Evolutionary conservation across 257 asterid species (phyloP).

Genomic region (Solanum piurae): DNA sequence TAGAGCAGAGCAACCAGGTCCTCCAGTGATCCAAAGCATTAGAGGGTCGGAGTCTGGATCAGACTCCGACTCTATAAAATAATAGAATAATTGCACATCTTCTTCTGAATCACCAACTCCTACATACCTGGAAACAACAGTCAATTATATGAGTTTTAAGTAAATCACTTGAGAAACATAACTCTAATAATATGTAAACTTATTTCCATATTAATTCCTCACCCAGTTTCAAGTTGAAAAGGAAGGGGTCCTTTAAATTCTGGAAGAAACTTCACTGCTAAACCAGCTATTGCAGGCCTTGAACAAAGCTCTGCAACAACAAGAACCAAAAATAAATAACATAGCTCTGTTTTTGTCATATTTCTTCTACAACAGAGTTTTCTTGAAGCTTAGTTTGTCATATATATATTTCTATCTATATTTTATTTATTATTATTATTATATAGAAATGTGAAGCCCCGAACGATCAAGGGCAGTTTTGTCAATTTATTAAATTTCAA

Average conservation of each 20-base stretch:
- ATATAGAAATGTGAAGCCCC: too few relatives aligned
- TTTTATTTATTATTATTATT: too few relatives aligned
- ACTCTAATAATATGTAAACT: too few relatives aligned
- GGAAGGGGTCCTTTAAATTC: constrained; percentile 21
- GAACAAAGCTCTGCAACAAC: not conserved
- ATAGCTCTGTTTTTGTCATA: too few relatives aligned
- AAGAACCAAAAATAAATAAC: not conserved
- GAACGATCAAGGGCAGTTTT: too few relatives aligned
- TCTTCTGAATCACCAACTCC: constrained; percentile 23
- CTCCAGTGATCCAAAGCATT: constrained; percentile 19
- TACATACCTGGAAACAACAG: constrained; percentile 4
- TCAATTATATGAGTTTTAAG: not conserved
- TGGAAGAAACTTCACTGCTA: constrained; percentile 13
- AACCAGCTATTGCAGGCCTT: not conserved
- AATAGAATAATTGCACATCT: constrained; percentile 20
- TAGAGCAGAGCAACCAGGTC: constrained; percentile 21
- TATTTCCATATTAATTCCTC: too few relatives aligned
- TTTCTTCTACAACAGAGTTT: too few relatives aligned
- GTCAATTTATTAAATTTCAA: too few relatives aligned
- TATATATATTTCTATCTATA: too few relatives aligned
- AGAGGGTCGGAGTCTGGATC: constrained; percentile 15
- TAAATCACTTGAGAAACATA: not conserved
- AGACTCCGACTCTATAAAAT: constrained; percentile 14
- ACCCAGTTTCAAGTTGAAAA: constrained; percentile 28
- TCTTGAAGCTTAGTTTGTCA: too few relatives aligned